phyloP scores from a whole-genome alignment of 1,139 yeast genomes.

The Hanseniaspora uvarum region DNA sequence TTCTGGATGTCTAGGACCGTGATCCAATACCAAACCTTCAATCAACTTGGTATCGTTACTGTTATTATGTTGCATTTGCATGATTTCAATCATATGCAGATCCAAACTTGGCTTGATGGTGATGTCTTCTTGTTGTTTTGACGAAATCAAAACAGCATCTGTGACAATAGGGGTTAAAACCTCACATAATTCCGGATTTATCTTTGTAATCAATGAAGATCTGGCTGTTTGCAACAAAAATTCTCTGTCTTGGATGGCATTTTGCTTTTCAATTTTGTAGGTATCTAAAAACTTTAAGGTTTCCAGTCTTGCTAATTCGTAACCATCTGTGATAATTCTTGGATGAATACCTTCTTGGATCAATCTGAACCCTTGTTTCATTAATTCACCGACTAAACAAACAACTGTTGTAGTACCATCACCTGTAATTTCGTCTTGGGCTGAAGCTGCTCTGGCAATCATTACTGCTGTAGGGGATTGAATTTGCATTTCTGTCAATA shows the following conservation, averaged over 20 bases:
- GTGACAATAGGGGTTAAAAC: slow-evolving; percentile 88
- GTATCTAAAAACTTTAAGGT: slow-evolving; percentile 57
- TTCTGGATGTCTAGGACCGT: slow-evolving; percentile 98
- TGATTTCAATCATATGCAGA: slow-evolving; percentile 94
- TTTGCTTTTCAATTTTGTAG: slow-evolving; percentile 38
- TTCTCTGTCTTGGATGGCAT: slow-evolving; percentile 56
- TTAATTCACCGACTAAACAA: slow-evolving; percentile 82
- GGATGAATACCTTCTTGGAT: slow-evolving; percentile 95
- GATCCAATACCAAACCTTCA: slow-evolving; percentile 88
- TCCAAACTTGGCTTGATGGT: slow-evolving; percentile 41
- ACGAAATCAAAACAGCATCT: slow-evolving; percentile 79
- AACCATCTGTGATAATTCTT: slow-evolving; percentile 86
- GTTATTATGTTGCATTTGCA: slow-evolving; percentile 92
- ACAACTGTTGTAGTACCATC: slow-evolving; percentile 99
- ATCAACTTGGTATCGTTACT: slow-evolving; percentile 76
- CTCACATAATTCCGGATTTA: slow-evolving; percentile 62
- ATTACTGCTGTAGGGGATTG: slow-evolving; percentile 99
- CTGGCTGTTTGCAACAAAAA: slow-evolving; percentile 83
- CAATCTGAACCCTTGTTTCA: slow-evolving; percentile 89
- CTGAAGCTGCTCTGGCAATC: slow-evolving; percentile 97
- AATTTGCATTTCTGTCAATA: slow-evolving; percentile 92
- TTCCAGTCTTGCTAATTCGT: slow-evolving; percentile 76
- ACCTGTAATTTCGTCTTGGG: slow-evolving; percentile 97
- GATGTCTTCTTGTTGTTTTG: slow-evolving; percentile 42
- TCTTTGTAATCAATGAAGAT: slow-evolving; percentile 80